These are phyloP conservation scores for Chalciporus sp. DNA, from an alignment of 1,284 basidiomycete genomes.

Conservation along the genomic window DNA sequence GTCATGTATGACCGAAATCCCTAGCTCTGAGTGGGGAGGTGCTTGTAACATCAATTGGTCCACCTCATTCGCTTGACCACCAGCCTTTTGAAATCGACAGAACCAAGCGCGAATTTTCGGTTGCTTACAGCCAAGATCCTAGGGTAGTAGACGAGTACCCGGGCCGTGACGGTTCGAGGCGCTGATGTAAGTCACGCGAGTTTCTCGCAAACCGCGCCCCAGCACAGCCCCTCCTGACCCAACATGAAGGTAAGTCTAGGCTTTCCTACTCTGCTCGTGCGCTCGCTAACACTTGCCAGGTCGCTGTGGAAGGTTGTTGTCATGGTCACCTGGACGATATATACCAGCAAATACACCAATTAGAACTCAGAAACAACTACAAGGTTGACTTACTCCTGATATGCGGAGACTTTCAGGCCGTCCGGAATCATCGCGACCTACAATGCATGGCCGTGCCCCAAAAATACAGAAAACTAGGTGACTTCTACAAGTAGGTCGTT, in stretches of 20 bases:
- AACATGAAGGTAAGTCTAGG: constrained; percentile 26
- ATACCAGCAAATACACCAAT: constrained; percentile 73
- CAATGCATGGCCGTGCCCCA: constrained; percentile 89
- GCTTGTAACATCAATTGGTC: no score
- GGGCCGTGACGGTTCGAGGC: no score
- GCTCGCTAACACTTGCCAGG: constrained; percentile 41
- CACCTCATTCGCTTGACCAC: no score
- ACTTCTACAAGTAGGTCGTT: constrained; percentile 73
- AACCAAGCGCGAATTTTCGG: no score
- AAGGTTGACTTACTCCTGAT: constrained; percentile 86
- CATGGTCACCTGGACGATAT: constrained; percentile 90
- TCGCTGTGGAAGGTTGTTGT: constrained; percentile 94
- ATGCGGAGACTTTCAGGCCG: constrained; percentile 95
- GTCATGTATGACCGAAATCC: no score
- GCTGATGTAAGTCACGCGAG: neutral
- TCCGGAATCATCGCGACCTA: constrained; percentile 86
- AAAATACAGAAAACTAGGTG: constrained; percentile 86
- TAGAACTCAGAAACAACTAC: constrained; percentile 64
- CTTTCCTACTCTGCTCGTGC: neutral
- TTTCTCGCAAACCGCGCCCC: no score
- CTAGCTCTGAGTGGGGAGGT: no score
- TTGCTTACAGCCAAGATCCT: no score
- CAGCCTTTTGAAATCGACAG: no score
- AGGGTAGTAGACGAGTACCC: no score
- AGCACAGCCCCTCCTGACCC: neutral